Conservation (phyloP, 108 stramenopile genomes). For the Schizochytrium sp. region DNA sequence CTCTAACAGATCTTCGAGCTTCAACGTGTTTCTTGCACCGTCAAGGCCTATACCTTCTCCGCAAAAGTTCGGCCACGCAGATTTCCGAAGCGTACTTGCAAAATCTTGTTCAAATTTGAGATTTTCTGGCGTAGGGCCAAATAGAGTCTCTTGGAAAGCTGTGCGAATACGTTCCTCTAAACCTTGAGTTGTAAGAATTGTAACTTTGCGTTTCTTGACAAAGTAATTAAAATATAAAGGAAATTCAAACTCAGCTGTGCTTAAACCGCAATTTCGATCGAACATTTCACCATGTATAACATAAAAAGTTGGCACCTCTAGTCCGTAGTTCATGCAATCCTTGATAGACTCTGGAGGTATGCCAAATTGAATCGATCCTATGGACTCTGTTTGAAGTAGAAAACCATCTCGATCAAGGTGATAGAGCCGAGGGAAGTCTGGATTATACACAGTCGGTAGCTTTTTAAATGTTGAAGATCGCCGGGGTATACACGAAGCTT, state of each 20-base stretch:
- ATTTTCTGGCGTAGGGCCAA: conserved; percentile 64
- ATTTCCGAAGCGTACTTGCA: neutral
- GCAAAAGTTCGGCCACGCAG: conserved; percentile 53
- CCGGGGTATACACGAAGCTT: neutral
- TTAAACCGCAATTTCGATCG: conserved; percentile 65
- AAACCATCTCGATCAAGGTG: conserved; percentile 1
- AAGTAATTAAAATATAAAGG: conserved; percentile 75
- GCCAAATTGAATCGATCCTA: conserved; percentile 45
- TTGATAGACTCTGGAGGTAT: conserved; percentile 61
- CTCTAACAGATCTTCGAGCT: conserved; percentile 64
- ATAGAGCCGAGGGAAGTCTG: neutral
- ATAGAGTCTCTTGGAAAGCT: conserved; percentile 72
- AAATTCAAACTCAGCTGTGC: conserved; percentile 74
- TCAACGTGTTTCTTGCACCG: conserved; percentile 42
- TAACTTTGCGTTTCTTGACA: conserved; percentile 62
- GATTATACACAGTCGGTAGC: neutral
- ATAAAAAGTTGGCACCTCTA: conserved; percentile 69
- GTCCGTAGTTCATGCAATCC: conserved; percentile 68
- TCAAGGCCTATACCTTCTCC: conserved; percentile 63
- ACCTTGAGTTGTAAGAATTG: conserved; percentile 64
- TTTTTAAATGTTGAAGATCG: neutral
- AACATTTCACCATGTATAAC: conserved; percentile 67
- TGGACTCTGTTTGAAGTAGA: conserved; percentile 6
- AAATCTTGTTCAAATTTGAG: conserved; percentile 50
- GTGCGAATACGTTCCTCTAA: conserved; percentile 65